phyloP scores from a whole-genome alignment of 2,329 filamentous ascomycete genomes.

The Cytospora piceae region DNA sequence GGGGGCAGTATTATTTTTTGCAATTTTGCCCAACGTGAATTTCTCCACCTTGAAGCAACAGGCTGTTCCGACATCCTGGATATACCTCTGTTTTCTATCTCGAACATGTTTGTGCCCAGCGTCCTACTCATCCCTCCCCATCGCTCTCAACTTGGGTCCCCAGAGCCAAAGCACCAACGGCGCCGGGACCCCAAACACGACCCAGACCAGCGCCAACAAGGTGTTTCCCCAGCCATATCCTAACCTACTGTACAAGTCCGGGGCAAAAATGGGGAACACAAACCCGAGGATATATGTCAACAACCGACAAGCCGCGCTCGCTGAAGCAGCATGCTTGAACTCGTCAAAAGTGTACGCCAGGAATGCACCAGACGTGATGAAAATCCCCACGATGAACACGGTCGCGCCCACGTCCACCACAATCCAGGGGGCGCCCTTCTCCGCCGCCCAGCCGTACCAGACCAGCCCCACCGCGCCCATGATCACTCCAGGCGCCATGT shows the following conservation, averaged over 20 bases:
- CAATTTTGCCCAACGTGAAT: not conserved
- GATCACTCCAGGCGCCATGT: slow-evolving; percentile 39
- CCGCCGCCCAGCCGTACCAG: slow-evolving; percentile 51
- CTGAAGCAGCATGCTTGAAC: slow-evolving; percentile 41
- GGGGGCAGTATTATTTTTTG: not conserved
- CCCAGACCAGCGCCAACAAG: slow-evolving; percentile 49
- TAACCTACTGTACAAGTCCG: slow-evolving; percentile 41
- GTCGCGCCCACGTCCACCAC: slow-evolving; percentile 59
- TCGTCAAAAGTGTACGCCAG: slow-evolving; percentile 61
- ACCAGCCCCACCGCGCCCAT: slow-evolving; percentile 54
- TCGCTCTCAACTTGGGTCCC: slow-evolving; percentile 18
- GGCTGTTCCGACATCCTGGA: too few relatives aligned
- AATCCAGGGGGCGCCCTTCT: slow-evolving; percentile 51
- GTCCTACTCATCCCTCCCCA: slow-evolving; percentile 5
- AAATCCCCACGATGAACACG: slow-evolving; percentile 57
- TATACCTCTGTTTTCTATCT: too few relatives aligned
- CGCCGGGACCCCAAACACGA: slow-evolving; percentile 48
- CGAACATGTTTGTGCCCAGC: too few relatives aligned
- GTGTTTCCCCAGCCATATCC: slow-evolving; percentile 49
- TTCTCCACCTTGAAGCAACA: not conserved
- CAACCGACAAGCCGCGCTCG: slow-evolving; percentile 56
- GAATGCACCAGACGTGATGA: slow-evolving; percentile 56
- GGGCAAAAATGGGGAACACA: slow-evolving; percentile 59
- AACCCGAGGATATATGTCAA: slow-evolving; percentile 58
- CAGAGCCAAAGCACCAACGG: slow-evolving; percentile 38